A percentile compares a stretch with the other conserved stretches of the same genome.
Evolutionary conservation across 2,329 filamentous ascomycete genomes (phyloP).

Genomic region (Amauroascus niger): DNA sequence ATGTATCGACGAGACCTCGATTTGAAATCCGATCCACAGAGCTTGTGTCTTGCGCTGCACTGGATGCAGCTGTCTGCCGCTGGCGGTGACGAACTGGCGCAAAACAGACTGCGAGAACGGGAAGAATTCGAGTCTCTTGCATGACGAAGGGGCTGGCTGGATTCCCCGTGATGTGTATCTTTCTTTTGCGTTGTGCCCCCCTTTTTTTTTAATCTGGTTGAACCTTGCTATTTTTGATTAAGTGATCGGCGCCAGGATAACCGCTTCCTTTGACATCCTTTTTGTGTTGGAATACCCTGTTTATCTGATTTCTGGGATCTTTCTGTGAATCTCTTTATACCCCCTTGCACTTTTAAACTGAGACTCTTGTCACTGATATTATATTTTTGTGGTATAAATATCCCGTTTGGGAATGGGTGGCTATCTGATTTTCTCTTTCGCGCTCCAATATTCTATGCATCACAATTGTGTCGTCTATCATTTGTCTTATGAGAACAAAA

Average conservation of each 20-base stretch:
- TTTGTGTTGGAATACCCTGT: constrained; percentile 5
- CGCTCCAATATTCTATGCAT: not conserved
- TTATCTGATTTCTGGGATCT: not conserved
- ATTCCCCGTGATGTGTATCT: not conserved
- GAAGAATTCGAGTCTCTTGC: constrained; percentile 53
- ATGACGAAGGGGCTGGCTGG: constrained; percentile 24
- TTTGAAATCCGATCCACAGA: constrained; percentile 65
- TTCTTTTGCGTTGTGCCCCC: not conserved
- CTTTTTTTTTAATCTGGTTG: constrained; percentile 7
- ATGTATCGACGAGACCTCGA: constrained; percentile 58
- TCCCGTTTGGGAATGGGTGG: constrained; percentile 8
- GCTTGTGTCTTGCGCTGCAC: constrained; percentile 90
- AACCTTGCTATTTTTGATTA: not conserved
- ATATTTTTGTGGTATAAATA: constrained; percentile 8
- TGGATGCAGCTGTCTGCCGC: constrained; percentile 89
- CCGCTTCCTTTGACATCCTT: not conserved
- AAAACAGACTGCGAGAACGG: constrained; percentile 66
- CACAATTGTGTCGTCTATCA: not conserved
- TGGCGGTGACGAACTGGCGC: constrained; percentile 78
- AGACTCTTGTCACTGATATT: constrained; percentile 1
- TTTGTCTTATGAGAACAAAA: constrained; percentile 2
- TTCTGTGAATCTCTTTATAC: constrained; percentile 1
- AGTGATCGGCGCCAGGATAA: constrained; percentile 5
- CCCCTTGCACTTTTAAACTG: constrained; percentile 5
- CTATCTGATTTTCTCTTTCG: not conserved